Percentiles rank a stretch among this genome's conserved stretches.
Conservation (phyloP, 305 asterid genomes). For the Fraxinus sp. region DNA sequence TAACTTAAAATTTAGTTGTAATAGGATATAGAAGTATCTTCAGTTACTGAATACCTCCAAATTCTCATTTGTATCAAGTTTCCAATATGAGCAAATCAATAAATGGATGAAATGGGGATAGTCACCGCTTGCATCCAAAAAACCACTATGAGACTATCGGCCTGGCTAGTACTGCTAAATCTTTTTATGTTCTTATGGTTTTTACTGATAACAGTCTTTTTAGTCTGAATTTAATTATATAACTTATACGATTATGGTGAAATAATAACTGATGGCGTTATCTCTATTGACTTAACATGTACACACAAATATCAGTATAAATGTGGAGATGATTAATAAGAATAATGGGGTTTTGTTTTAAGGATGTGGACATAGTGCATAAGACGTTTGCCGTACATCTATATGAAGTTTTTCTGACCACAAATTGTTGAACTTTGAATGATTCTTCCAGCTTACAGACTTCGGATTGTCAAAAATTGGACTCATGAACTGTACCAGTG, state of each 20-base stretch:
- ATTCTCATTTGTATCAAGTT: conserved; percentile 11
- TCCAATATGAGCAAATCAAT: not conserved
- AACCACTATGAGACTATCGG: not conserved
- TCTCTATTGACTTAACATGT: not conserved
- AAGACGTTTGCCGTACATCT: conserved; percentile 4
- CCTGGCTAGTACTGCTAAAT: not conserved
- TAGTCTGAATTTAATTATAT: not conserved
- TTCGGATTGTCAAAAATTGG: conserved; percentile 96
- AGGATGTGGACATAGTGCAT: conserved; percentile 10
- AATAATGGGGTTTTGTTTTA: conserved; percentile 13
- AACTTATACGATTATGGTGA: not conserved
- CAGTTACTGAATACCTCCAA: not conserved
- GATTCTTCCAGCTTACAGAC: conserved; percentile 81
- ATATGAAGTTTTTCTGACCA: conserved; percentile 25
- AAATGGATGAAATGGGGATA: conserved; percentile 6
- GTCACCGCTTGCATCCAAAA: not conserved
- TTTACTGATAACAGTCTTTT: not conserved
- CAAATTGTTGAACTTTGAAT: conserved; percentile 30
- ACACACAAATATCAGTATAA: not conserved
- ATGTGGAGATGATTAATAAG: not conserved
- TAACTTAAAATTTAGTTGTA: conserved; percentile 6
- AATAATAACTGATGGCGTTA: not conserved
- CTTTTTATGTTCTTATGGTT: not conserved
- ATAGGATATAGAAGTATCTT: not conserved
- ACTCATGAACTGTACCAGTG: conserved; percentile 88